Conservation (phyloP, 768 basidiomycete species). For the Suillus cothurnatus region DNA sequence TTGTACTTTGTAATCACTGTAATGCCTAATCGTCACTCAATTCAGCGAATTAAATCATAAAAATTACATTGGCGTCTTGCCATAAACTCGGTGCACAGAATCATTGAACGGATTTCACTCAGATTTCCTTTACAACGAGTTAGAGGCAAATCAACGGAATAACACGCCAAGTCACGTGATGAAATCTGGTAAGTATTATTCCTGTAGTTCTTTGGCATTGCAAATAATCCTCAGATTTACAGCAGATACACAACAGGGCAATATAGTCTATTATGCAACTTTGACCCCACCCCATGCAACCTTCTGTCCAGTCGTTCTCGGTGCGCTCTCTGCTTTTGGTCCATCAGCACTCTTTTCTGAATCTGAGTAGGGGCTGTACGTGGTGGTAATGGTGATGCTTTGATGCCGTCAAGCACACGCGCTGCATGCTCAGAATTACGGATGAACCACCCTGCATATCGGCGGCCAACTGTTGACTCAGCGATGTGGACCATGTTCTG, state of each 20-base stretch:
- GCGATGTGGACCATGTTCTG: constrained; percentile 97
- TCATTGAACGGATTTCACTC: no score
- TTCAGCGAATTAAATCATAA: no score
- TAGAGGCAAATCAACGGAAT: no score
- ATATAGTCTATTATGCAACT: constrained; percentile 20
- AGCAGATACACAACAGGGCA: background rate
- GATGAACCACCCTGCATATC: constrained; percentile 98
- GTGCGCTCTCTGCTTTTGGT: constrained; percentile 30
- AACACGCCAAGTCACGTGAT: no score
- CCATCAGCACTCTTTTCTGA: constrained; percentile 24
- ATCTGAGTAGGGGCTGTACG: background rate
- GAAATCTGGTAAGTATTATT: background rate
- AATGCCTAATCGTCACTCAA: no score
- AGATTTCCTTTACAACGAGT: no score
- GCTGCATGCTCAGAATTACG: constrained; percentile 92
- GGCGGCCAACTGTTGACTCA: constrained; percentile 89
- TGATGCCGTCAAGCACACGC: constrained; percentile 81
- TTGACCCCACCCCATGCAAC: constrained; percentile 54
- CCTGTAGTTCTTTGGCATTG: background rate
- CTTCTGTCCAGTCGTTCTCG: constrained; percentile 50
- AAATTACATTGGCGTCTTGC: no score
- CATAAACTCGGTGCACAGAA: no score
- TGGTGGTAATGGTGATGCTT: constrained; percentile 52
- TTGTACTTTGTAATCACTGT: no score
- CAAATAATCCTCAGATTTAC: background rate